Evolutionary conservation across 768 basidiomycete genomes (phyloP).

Genomic region (Multifurca ochricompacta): DNA sequence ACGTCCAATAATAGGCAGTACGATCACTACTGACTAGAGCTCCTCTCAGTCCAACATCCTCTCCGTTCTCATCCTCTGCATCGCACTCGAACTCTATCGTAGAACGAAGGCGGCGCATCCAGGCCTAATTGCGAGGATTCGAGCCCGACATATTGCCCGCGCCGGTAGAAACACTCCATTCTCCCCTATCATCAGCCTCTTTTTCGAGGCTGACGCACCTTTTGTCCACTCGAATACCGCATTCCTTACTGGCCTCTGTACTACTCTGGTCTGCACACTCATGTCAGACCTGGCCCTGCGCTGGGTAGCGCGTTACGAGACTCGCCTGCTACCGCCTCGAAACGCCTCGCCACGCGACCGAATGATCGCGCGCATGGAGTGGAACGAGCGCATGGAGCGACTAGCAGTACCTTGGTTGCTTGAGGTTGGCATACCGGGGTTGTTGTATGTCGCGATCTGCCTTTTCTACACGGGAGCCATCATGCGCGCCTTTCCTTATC

Average conservation of each 20-base stretch:
- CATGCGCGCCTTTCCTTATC: not conserved
- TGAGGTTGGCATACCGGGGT: conserved; percentile 7
- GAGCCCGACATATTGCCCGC: conserved; percentile 7
- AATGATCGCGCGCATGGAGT: conserved; percentile 13
- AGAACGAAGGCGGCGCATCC: conserved; percentile 11
- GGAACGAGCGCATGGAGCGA: conserved; percentile 10
- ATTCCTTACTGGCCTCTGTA: conserved; percentile 10
- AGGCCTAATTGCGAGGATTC: not conserved
- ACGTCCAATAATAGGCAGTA: not conserved
- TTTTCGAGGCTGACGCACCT: conserved; percentile 5
- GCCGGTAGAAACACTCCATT: not conserved
- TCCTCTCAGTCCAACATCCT: conserved; percentile 3
- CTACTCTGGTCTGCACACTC: conserved; percentile 8
- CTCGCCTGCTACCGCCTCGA: not conserved
- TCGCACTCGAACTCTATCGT: conserved; percentile 10
- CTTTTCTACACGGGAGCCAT: not conserved
- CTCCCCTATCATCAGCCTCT: conserved; percentile 13
- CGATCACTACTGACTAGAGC: not conserved
- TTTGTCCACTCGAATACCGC: conserved; percentile 4
- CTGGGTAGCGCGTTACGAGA: conserved; percentile 9
- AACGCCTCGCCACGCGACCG: conserved; percentile 2
- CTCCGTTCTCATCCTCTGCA: conserved; percentile 7
- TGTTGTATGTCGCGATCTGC: conserved; percentile 1
- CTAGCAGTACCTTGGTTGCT: conserved; percentile 5
- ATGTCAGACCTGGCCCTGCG: conserved; percentile 8